A percentile compares a stretch with the other conserved stretches of the same genome.
phyloP scores from a whole-genome alignment of 805 yeast species.

The Candida anglica region DNA sequence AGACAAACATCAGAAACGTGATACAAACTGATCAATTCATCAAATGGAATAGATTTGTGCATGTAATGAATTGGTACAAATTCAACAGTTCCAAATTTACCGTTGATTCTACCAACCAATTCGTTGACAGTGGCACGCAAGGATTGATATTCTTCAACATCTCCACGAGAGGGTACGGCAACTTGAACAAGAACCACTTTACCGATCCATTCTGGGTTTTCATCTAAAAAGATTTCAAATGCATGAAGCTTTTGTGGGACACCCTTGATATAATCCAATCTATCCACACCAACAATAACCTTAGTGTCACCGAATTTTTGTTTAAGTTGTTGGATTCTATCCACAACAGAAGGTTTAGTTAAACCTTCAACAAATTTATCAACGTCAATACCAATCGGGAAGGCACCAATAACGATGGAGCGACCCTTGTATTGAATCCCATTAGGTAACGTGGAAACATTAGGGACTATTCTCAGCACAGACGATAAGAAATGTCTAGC shows the following conservation, averaged over 20 bases:
- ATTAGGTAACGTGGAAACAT: constrained; percentile 82
- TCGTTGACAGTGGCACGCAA: constrained; percentile 93
- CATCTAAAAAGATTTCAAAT: constrained; percentile 84
- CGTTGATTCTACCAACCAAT: constrained; percentile 93
- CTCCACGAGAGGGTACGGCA: constrained; percentile 97
- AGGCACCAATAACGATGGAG: constrained; percentile 85
- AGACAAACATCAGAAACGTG: constrained; percentile 84
- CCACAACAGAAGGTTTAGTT: constrained; percentile 54
- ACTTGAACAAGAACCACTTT: constrained; percentile 93
- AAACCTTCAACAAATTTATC: constrained; percentile 84
- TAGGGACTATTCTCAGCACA: constrained; percentile 71
- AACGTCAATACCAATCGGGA: constrained; percentile 98
- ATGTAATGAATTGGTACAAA: constrained; percentile 96
- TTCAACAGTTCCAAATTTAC: constrained; percentile 93
- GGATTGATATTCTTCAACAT: constrained; percentile 95
- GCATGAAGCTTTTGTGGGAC: constrained; percentile 97
- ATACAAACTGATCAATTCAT: constrained; percentile 87
- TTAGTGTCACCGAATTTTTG: constrained; percentile 70
- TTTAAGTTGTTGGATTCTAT: constrained; percentile 61
- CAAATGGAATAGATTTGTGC: constrained; percentile 88
- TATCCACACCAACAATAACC: constrained; percentile 93
- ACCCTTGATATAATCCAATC: constrained; percentile 95
- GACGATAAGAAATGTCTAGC: constrained; percentile 93
- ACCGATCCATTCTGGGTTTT: constrained; percentile 98
- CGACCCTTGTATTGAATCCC: constrained; percentile 79